Conservation (phyloP, 805 yeast genomes). For the Yarrowia deformans region DNA sequence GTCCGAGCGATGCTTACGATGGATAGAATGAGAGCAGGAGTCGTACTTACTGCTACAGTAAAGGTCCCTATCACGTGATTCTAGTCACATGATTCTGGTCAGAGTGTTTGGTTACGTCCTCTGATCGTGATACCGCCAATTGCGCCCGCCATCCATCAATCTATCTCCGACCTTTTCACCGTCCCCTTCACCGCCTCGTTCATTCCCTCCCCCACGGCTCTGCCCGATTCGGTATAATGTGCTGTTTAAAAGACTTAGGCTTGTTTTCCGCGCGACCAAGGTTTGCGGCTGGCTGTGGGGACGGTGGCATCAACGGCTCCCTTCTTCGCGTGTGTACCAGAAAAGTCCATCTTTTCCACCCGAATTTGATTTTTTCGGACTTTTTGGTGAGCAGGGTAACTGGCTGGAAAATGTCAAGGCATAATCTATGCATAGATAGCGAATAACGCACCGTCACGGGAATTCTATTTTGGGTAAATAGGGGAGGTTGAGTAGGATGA, state of each 20-base stretch:
- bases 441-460: background rate
- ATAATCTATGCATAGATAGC: slow-evolving; percentile 12
- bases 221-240: slow-evolving; percentile 6
- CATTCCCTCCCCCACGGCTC: slow-evolving; percentile 21
- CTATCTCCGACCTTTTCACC: background rate
- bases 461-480: background rate
- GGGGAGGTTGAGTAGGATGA: background rate
- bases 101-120: too few species aligned
- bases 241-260: slow-evolving; percentile 4
- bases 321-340: too few species aligned
- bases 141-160: too few species aligned
- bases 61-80: too few species aligned
- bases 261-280: slow-evolving; percentile 5
- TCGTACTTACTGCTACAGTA: too few species aligned
- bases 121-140: too few species aligned
- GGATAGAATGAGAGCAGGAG: too few species aligned
- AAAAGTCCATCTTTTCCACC: background rate
- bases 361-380: slow-evolving; percentile 1
- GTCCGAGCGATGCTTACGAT: too few species aligned
- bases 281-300: slow-evolving; percentile 3
- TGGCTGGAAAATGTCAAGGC: background rate
- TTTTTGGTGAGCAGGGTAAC: background rate
- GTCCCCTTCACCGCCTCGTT: background rate
- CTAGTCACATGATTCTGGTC: too few species aligned
- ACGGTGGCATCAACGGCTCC: slow-evolving; percentile 8